These are phyloP conservation scores for Crotalaria pallida DNA, from an alignment of 306 rosid species.

Conservation along the genomic window DNA sequence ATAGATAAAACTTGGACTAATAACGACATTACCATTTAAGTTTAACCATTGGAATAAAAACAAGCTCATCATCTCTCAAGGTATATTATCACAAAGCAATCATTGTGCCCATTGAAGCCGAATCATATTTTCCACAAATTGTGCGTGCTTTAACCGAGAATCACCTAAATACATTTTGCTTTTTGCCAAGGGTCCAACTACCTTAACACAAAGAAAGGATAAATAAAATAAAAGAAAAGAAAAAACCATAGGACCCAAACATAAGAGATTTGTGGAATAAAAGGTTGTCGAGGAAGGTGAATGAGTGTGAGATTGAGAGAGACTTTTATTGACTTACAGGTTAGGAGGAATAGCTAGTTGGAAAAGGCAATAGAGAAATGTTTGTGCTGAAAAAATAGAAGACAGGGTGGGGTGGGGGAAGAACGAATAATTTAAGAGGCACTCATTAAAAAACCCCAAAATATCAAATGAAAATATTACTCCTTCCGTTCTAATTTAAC, in stretches of 20 bases:
- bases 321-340: neutral
- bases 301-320: neutral
- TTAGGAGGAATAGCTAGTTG: too few relatives aligned
- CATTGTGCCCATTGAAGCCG: constrained; percentile 6
- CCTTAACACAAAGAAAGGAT: constrained; percentile 5
- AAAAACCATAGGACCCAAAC: constrained; percentile 1
- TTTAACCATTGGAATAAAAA: neutral
- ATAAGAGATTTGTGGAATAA: neutral
- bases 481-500: too few relatives aligned
- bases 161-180: neutral
- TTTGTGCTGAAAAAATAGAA: constrained; percentile 17
- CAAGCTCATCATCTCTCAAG: neutral
- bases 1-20: constrained; percentile 3
- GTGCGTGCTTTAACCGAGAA: constrained; percentile 19
- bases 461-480: neutral
- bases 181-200: constrained; percentile 20
- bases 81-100: constrained; percentile 23
- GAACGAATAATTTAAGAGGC: constrained; percentile 25
- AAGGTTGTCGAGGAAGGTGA: constrained; percentile 16
- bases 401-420: constrained; percentile 20
- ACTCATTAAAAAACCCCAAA: constrained; percentile 18
- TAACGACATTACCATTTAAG: neutral
- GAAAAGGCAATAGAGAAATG: constrained; percentile 12
- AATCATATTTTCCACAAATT: constrained; percentile 15
- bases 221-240: constrained; percentile 30